These are phyloP conservation scores for Komagataella mondaviorum DNA, from an alignment of 805 yeast genomes.

Conservation along the genomic window DNA sequence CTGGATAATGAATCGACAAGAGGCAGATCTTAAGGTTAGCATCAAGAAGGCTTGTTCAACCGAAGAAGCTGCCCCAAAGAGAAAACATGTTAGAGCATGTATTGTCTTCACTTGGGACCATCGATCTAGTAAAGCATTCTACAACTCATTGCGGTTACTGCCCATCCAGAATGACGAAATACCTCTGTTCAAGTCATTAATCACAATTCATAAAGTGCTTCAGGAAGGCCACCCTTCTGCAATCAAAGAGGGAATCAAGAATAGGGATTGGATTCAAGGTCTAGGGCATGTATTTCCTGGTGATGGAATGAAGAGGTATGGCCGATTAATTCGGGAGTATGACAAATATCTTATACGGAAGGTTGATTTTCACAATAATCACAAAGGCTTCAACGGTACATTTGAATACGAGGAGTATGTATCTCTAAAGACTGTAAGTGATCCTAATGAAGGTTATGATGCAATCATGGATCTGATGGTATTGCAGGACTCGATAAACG, in stretches of 20 bases:
- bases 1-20: constrained; percentile 11
- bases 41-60: constrained; percentile 75
- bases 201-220: constrained; percentile 79
- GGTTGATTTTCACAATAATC: constrained; percentile 69
- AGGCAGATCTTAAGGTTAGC: constrained; percentile 27
- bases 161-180: constrained; percentile 77
- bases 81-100: constrained; percentile 93
- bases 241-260: constrained; percentile 65
- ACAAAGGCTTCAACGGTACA: constrained; percentile 86
- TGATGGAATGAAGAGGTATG: constrained; percentile 39
- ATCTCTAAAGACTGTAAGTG: constrained; percentile 74
- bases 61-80: constrained; percentile 87
- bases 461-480: constrained; percentile 76
- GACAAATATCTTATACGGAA: constrained; percentile 57
- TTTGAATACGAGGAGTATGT: constrained; percentile 94
- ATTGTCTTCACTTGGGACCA: constrained; percentile 96
- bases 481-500: constrained; percentile 73
- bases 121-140: constrained; percentile 68
- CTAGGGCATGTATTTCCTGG: constrained; percentile 42
- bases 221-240: constrained; percentile 95
- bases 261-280: constrained; percentile 65
- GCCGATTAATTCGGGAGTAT: constrained; percentile 66
- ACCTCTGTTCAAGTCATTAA: constrained; percentile 75
- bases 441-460: constrained; percentile 93
- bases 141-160: constrained; percentile 68